Percentiles rank a stretch among this genome's conserved stretches.
phyloP scores from a whole-genome alignment of 495 filamentous ascomycete species.

The Parathielavia hyrcaniae region DNA sequence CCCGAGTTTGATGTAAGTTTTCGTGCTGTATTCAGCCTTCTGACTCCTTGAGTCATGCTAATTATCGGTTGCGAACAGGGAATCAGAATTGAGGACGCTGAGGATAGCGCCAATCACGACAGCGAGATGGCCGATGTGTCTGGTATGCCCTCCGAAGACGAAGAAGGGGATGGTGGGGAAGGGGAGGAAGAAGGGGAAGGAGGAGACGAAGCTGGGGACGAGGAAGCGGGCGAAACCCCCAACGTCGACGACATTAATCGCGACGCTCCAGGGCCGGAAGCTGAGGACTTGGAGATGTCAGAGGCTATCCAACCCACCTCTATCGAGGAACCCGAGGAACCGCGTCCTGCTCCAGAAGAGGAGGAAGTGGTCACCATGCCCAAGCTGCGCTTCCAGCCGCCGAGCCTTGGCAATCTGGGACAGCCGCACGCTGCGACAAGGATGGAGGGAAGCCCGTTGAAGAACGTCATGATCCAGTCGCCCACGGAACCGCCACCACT shows the following conservation, averaged over 20 bases:
- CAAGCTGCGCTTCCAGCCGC: slow-evolving; percentile 24
- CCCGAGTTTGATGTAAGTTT: slow-evolving; percentile 27
- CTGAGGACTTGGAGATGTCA: slow-evolving; percentile 25
- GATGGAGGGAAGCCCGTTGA: slow-evolving; percentile 45
- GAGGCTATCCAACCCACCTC: slow-evolving; percentile 22
- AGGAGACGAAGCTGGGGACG: slow-evolving; percentile 37
- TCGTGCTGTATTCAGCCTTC: neutral
- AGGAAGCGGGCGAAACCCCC: slow-evolving; percentile 30
- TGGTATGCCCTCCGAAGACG: slow-evolving; percentile 54
- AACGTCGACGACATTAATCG: slow-evolving; percentile 25
- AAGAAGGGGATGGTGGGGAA: slow-evolving; percentile 40
- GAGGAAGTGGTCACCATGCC: slow-evolving; percentile 26
- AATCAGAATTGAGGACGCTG: slow-evolving; percentile 39
- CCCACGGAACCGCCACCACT: slow-evolving; percentile 30
- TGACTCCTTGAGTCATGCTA: slow-evolving; percentile 13
- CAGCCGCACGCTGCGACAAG: slow-evolving; percentile 17
- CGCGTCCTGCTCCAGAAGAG: slow-evolving; percentile 8
- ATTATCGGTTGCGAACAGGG: slow-evolving; percentile 24
- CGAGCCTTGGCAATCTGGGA: slow-evolving; percentile 13
- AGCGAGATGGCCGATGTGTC: slow-evolving; percentile 49
- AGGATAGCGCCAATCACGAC: slow-evolving; percentile 36
- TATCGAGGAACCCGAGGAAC: slow-evolving; percentile 29
- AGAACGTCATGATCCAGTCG: slow-evolving; percentile 39
- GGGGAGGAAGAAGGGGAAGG: slow-evolving; percentile 40
- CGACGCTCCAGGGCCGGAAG: slow-evolving; percentile 27